These are phyloP conservation scores for Protomyces inouyei DNA, from an alignment of 1,139 yeast species.

Conservation along the genomic window DNA sequence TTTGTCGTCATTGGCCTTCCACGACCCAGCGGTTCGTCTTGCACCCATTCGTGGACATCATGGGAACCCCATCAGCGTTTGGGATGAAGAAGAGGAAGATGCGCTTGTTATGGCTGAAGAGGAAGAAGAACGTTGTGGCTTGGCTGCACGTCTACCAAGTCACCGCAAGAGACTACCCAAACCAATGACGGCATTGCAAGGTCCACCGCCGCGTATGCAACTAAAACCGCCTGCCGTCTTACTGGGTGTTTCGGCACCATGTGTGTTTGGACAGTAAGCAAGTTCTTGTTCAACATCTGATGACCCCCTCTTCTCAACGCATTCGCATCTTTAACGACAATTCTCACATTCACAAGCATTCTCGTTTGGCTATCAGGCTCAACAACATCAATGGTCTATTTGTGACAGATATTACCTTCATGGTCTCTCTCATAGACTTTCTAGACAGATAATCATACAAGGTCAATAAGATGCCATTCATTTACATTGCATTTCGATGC, in stretches of 20 bases:
- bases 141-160: background rate
- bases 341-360: too few relatives aligned
- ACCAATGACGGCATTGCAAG: background rate
- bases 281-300: too few relatives aligned
- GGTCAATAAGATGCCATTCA: too few relatives aligned
- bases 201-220: background rate
- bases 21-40: background rate
- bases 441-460: too few relatives aligned
- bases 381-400: too few relatives aligned
- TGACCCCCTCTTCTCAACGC: too few relatives aligned
- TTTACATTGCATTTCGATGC: too few relatives aligned
- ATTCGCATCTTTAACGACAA: too few relatives aligned
- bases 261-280: background rate
- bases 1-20: constrained; percentile 7
- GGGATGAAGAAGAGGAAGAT: background rate
- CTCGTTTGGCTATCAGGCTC: too few relatives aligned
- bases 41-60: background rate
- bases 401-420: too few relatives aligned
- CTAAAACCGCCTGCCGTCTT: background rate
- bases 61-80: background rate
- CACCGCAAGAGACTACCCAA: background rate
- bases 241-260: background rate
- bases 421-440: too few relatives aligned
- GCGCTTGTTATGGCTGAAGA: background rate
- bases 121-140: background rate